These are phyloP conservation scores for Oryza australiensis DNA, from an alignment of 176 grass and related monocot species.

Conservation along the genomic window DNA sequence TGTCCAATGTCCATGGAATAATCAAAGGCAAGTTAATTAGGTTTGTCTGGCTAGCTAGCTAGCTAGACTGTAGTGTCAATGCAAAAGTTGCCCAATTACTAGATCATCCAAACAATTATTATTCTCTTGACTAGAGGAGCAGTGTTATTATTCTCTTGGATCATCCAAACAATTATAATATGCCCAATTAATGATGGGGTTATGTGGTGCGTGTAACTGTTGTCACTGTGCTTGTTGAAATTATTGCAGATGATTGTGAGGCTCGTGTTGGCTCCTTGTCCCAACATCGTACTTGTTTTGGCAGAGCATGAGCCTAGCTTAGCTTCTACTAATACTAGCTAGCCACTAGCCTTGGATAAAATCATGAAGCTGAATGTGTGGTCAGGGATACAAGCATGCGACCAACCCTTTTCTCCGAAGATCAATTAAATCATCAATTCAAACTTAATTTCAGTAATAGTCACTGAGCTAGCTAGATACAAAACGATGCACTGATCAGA, in stretches of 20 bases:
- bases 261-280: background rate
- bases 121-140: background rate
- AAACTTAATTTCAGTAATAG: background rate
- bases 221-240: background rate
- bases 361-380: background rate
- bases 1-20: background rate
- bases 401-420: background rate
- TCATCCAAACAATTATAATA: background rate
- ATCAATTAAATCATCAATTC: background rate
- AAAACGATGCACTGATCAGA: background rate
- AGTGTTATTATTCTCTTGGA: background rate
- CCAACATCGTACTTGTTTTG: background rate
- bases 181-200: background rate
- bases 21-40: background rate
- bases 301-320: background rate
- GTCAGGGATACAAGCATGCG: background rate
- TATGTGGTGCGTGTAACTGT: background rate
- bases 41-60: background rate
- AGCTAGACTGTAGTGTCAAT: too few relatives aligned
- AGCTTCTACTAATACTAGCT: background rate
- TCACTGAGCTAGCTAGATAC: too few relatives aligned
- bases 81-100: too few relatives aligned
- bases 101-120: too few relatives aligned
- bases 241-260: background rate
- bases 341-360: background rate